These are phyloP conservation scores for Hypomyces rosellus DNA, from an alignment of 2,329 filamentous ascomycete species.

Conservation along the genomic window DNA sequence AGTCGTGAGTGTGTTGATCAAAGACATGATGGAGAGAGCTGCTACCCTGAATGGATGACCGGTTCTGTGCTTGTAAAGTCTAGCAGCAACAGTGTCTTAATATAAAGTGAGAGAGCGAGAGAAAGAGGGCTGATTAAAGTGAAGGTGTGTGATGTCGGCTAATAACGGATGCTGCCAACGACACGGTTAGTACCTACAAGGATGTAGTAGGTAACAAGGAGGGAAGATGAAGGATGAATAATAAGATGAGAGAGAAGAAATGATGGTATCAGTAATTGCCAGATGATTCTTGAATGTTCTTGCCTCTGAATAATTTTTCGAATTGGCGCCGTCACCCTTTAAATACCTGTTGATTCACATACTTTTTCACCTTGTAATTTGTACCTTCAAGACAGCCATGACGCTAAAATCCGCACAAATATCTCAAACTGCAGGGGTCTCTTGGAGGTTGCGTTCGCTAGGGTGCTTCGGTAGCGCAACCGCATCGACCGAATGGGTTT, in stretches of 20 bases:
- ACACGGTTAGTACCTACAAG: too few species aligned
- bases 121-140: background rate
- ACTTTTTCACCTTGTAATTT: too few species aligned
- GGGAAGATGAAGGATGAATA: background rate
- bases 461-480: too few species aligned
- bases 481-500: background rate
- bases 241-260: background rate
- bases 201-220: too few species aligned
- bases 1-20: conserved; percentile 38
- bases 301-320: conserved; percentile 5
- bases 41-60: too few species aligned
- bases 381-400: conserved; percentile 4
- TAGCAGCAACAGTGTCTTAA: background rate
- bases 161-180: too few species aligned
- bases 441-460: background rate
- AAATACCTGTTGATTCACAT: too few species aligned
- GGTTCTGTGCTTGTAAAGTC: too few species aligned
- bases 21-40: conserved; percentile 18
- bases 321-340: background rate
- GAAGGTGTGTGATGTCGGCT: too few species aligned
- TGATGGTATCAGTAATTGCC: too few species aligned
- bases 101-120: too few species aligned
- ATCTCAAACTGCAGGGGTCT: conserved; percentile 13
- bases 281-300: conserved; percentile 6
- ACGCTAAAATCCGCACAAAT: conserved; percentile 31